Conservation (phyloP, 768 basidiomycete genomes). For the Hypholoma fasciculare region DNA sequence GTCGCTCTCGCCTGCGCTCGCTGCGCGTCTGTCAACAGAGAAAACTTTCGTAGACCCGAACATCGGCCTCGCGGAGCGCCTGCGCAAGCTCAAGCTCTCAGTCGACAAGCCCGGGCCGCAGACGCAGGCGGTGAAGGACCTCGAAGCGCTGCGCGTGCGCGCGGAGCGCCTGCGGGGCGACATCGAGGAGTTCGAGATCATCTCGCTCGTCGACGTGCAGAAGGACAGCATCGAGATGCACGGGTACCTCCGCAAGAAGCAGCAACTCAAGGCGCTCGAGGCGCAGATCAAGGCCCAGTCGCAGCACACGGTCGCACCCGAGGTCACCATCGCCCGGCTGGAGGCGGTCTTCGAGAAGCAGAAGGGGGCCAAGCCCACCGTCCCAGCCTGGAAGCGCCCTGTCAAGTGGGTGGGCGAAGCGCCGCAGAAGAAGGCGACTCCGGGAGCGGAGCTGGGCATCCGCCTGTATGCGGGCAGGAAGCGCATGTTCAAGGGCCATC, state of each 20-base stretch:
- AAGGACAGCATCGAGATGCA: neutral
- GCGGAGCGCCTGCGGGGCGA: neutral
- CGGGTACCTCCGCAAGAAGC: neutral
- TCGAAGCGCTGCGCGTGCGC: neutral
- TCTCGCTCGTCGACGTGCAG: neutral
- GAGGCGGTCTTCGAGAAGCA: neutral
- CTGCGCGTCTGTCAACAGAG: neutral
- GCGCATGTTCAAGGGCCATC: conserved; percentile 94
- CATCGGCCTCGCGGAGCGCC: neutral
- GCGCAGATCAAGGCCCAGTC: neutral
- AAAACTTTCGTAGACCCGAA: neutral
- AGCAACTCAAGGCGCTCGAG: neutral
- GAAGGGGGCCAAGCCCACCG: neutral
- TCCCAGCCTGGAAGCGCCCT: conserved; percentile 3
- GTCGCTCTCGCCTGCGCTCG: conserved; percentile 13
- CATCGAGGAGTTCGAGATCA: conserved; percentile 1
- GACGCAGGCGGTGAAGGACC: neutral
- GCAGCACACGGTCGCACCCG: neutral
- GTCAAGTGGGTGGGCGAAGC: conserved; percentile 48
- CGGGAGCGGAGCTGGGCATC: conserved; percentile 57
- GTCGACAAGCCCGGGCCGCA: neutral
- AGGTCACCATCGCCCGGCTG: neutral
- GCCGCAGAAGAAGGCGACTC: conserved; percentile 34
- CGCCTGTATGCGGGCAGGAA: conserved; percentile 75
- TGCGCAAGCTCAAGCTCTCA: neutral